These are phyloP conservation scores for Kodamaea restingae DNA, from an alignment of 805 yeast genomes.

Conservation along the genomic window DNA sequence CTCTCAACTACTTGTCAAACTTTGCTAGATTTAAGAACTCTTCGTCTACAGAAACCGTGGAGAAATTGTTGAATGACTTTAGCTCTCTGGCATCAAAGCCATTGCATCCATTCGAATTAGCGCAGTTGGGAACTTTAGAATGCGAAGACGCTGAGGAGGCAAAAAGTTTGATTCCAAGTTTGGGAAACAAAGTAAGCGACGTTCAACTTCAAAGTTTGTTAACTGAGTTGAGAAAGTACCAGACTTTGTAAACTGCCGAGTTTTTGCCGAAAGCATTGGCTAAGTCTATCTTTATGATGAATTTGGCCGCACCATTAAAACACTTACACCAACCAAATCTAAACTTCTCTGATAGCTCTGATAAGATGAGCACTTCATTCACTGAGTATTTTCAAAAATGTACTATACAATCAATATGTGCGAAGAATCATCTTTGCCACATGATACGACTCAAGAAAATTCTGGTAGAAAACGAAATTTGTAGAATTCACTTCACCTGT, in stretches of 20 bases:
- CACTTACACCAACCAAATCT: no score
- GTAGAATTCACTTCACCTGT: no score
- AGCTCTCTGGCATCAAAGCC: constrained; percentile 42
- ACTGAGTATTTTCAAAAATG: neutral
- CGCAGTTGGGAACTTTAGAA: constrained; percentile 84
- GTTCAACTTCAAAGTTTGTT: constrained; percentile 82
- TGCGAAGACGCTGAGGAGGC: constrained; percentile 98
- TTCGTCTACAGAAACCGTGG: constrained; percentile 91
- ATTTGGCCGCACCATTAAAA: no score
- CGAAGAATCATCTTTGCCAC: neutral
- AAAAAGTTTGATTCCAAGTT: constrained; percentile 85
- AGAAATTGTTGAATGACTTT: constrained; percentile 75
- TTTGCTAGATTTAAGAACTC: constrained; percentile 91
- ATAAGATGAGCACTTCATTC: no score
- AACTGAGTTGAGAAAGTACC: constrained; percentile 73
- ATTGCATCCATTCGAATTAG: constrained; percentile 92
- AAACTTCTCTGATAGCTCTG: no score
- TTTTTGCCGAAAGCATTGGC: neutral
- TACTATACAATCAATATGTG: constrained; percentile 1
- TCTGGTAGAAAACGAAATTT: no score
- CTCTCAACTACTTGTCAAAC: constrained; percentile 77
- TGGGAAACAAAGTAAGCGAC: constrained; percentile 74
- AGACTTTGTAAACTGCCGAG: constrained; percentile 27
- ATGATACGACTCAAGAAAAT: no score
- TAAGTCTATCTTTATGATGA: neutral